Evolutionary conservation across 768 basidiomycete species (phyloP), one percentile per base, ranked within the genome.

Genomic region (Thelephora ganbajun): DNA sequence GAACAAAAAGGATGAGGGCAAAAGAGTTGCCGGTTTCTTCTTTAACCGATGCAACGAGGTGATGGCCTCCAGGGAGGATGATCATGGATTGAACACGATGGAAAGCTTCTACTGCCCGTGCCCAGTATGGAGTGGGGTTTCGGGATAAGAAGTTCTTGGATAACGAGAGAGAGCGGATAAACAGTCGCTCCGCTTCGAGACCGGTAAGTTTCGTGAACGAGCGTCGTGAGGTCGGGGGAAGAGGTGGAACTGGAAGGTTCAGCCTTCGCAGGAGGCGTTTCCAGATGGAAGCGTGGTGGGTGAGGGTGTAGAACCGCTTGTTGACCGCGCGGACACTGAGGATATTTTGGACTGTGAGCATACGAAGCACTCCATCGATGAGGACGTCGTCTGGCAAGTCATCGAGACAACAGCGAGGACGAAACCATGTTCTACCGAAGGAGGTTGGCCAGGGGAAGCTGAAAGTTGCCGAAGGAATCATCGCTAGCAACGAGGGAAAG

Each of bases 231-330:
- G 76, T 77, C 0, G 80, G 80, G 1, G 79, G 77, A 4, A 80
- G 61, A 3, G 77, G 77, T 5, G 80, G 73, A 14, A 79, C 61
- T 7, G 75, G 77, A n/a, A 78, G 64, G 20, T 67, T 66, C 51
- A 80, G 65, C n/a, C 63, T 59, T 35, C 64, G 59, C 49, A 84
- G 63, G 50, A 80, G 74, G 14, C 73, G 72, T 58, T 78, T 80
- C 83, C 83, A 84, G 35, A 83, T 76, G 42, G 74, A 62, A 14
- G 80, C 73, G 52, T 83, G 74, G 48, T 83, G 78, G 0, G 80
- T 81, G 49, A 84, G 66, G 26, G 76, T 59, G 54, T 73, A 81
- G 54, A 77, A 77, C 3, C 69, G 57, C 53, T 69, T 77, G 65
- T 69, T 75, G 26, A 77, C 74, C 48, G 50, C 56, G 47, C 69